Base-by-base conservation (phyloP, 2,329 filamentous ascomycete genomes). In the Clonostachys sp. region DNA sequence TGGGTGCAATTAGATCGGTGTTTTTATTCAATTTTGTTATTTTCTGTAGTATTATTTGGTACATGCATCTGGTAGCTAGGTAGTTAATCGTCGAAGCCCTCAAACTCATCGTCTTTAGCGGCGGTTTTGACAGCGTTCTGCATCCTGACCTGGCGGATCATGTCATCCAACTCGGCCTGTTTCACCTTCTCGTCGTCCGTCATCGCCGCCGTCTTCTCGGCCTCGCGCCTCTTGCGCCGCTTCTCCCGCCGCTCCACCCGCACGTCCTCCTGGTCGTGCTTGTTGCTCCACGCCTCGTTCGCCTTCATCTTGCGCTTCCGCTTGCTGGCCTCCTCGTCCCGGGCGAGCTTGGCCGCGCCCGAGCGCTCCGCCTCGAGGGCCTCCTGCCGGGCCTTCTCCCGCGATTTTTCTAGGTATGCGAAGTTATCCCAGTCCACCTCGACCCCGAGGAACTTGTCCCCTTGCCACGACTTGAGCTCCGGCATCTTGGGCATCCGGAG, bases 401-500 rank as follows among this genome's bases (percentile, higher is more conserved):
- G 77, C 17, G 74, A 70, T 61, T 85, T 87, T 56, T 92, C 87
- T 58, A 83, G 83, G 67, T 90, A 92, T 1, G 79, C 71, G 57
- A 83, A 90, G 3, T 66, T 72, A 41, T 84, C 76, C 77, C 87
- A 84, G 61, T 90, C 81, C 12, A 90, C 70, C 2, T 77, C 76
- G 3, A 85, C 65, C 3, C 81, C 81, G 1, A 87, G 69, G 18
- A 71, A 77, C 52, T 78, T 77, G 61, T 89, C 86, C 5, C 86
- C 86, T 12, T 82, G 77, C 73, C 87, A 92, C 1, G 74, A 79
- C 57, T 84, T 86, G 46, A 89, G 71, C 65, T 99, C 94, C 0
- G 94, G 92, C 94, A 99, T 99, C 61, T 87, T 90, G 5, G 94
- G 94, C 53, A 97, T 76, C 45, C 84, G 84, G 3, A 96, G 74